phyloP scores from a whole-genome alignment of 805 yeast species.

The Lipomyces lipofer region DNA sequence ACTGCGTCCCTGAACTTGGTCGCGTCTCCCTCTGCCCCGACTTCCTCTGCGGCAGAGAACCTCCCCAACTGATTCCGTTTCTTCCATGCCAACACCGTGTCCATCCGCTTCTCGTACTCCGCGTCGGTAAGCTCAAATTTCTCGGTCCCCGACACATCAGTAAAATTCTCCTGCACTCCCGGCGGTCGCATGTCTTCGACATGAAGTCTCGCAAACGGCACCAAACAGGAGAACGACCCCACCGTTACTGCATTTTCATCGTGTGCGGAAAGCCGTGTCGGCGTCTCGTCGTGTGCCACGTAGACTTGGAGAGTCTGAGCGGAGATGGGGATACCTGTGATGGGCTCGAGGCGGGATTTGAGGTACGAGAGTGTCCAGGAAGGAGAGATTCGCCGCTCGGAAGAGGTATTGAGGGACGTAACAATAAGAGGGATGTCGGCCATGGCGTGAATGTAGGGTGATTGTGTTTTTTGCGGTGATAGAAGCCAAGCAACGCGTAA shows the following conservation, averaged over 20 bases:
- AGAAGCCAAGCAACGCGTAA: background rate
- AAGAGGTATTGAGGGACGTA: constrained; percentile 65
- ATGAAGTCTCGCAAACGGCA: constrained; percentile 36
- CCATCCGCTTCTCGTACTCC: constrained; percentile 59
- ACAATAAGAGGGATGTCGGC: constrained; percentile 55
- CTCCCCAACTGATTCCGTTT: constrained; percentile 66
- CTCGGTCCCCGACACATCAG: constrained; percentile 41
- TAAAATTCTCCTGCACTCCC: constrained; percentile 36
- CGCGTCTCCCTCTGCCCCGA: constrained; percentile 30
- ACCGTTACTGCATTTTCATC: constrained; percentile 12
- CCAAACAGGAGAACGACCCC: constrained; percentile 10
- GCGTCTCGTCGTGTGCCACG: constrained; percentile 18
- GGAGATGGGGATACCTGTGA: constrained; percentile 71
- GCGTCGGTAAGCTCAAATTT: constrained; percentile 55
- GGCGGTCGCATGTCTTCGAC: constrained; percentile 43
- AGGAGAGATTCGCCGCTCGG: constrained; percentile 66
- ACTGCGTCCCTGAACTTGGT: background rate
- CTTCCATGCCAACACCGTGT: constrained; percentile 80
- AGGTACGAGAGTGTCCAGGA: constrained; percentile 60
- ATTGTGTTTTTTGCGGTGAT: background rate
- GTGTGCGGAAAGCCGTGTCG: constrained; percentile 7
- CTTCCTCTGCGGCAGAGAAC: constrained; percentile 51
- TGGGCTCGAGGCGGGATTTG: constrained; percentile 57
- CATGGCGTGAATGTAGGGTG: constrained; percentile 21
- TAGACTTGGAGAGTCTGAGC: constrained; percentile 45